These are phyloP conservation scores for Oldenlandia corymbosa DNA, from an alignment of 257 asterid species.

Conservation along the genomic window DNA sequence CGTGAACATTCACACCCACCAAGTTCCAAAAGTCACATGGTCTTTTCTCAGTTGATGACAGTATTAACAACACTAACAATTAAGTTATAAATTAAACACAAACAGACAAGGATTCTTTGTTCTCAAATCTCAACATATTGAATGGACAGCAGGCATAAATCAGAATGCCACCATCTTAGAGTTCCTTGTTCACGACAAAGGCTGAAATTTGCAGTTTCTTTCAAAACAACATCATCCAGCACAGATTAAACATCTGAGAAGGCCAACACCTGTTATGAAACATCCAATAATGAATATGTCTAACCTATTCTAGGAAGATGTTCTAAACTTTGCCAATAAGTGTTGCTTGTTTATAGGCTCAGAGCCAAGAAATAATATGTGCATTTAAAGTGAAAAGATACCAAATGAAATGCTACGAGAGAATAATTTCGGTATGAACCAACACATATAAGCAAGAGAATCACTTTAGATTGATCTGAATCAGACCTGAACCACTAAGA, in stretches of 20 bases:
- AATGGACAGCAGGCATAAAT: neutral
- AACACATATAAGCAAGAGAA: neutral
- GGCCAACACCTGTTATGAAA: too few species aligned
- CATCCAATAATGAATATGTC: neutral
- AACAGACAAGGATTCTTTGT: neutral
- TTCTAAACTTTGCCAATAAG: too few species aligned
- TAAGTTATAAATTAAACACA: neutral
- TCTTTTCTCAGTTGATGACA: too few species aligned
- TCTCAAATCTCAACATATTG: too few species aligned
- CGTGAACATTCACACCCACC: too few species aligned
- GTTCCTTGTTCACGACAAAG: neutral
- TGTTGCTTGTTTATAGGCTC: neutral
- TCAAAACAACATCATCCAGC: too few species aligned
- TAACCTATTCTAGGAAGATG: neutral
- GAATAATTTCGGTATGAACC: neutral
- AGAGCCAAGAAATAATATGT: neutral
- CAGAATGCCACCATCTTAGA: neutral
- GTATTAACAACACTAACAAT: neutral
- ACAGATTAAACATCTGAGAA: too few species aligned
- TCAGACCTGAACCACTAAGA: constrained; percentile 97
- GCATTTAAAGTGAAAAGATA: neutral
- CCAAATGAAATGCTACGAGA: neutral
- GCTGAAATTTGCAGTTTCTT: too few species aligned
- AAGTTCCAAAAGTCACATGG: too few species aligned
- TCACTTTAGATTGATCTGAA: neutral